Evolutionary conservation across 2,329 filamentous ascomycete genomes (phyloP), one percentile per base, ranked within the genome.

Genomic region (Arthrobotrys sinensis): DNA sequence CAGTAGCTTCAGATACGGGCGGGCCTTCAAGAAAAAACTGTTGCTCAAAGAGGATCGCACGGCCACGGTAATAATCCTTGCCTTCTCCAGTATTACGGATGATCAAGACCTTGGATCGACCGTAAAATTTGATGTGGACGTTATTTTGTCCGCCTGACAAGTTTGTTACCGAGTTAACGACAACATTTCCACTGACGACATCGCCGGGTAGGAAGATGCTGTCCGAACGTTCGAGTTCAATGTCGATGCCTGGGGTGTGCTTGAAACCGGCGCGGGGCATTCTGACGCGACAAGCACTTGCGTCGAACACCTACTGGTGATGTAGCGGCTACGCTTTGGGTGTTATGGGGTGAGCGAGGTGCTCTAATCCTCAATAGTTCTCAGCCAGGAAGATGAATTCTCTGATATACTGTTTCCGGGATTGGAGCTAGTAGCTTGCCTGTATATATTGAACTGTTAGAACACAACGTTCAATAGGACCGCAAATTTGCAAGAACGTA

Each of bases 261-360:
- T 71, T 68, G 45, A 62, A 60, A 28, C 67, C 67, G 19, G 75
- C 52, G 28, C 75, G 75, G 12, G 75, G 75, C 75, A 78, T 78
- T 57, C 10, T 45, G 14, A n/a, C 34, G 16, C n/a, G 36, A 8
- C 8, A 3, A 28, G 19, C 21, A 16, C 3, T n/a, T 28, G 24
- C 24, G 24, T 28, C 24, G 4, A 28, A 28, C 2, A 28, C 4
- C 24, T 28, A 28, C 2, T 28, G 4, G 24, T 28, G 24, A 28
- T 28, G 2, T 4, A 4, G 24, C 24, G 4, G 24, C 24, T 28
- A 4, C 2, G 24, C 4, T 28, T 28, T 28, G 24, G 24, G 24
- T 28, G 24, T 4, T 28, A 28, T 28, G 24, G 24, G 24, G 24
- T 4, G 24, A 28, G 24, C 24, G 24, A 28, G 24, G 4, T 28